A percentile compares a stretch with the other conserved stretches of the same genome.
Evolutionary conservation across 495 filamentous ascomycete species (phyloP).

Genomic region (Trichoderma asperelloides): DNA sequence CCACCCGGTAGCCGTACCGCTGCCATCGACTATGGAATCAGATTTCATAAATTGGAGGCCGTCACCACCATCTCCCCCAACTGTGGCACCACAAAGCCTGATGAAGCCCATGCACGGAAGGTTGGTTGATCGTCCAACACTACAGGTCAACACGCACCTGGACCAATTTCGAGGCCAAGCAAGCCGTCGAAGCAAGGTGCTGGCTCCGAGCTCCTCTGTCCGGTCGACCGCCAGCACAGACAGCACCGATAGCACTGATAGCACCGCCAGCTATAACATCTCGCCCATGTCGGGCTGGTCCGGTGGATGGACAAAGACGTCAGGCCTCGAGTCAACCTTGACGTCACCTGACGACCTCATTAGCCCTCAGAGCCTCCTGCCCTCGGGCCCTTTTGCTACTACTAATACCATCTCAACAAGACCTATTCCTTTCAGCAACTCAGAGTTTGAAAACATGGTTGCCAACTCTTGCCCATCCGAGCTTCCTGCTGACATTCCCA

Average conservation of each 20-base stretch:
- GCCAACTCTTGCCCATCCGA: conserved; percentile 21
- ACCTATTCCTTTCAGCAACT: conserved; percentile 16
- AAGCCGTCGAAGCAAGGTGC: conserved; percentile 19
- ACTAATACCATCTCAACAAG: conserved; percentile 6
- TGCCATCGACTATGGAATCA: not conserved
- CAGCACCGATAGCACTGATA: conserved; percentile 18
- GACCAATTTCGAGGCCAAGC: conserved; percentile 14
- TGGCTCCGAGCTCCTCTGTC: conserved; percentile 32
- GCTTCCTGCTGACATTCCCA: conserved; percentile 25
- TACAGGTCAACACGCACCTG: conserved; percentile 24
- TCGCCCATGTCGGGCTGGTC: conserved; percentile 29
- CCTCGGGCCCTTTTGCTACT: conserved; percentile 16
- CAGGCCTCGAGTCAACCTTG: conserved; percentile 22
- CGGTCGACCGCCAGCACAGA: conserved; percentile 29
- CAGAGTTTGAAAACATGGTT: conserved; percentile 6
- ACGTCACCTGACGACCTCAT: conserved; percentile 22
- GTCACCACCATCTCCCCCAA: not conserved
- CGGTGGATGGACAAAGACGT: conserved; percentile 23
- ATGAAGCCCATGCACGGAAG: not conserved
- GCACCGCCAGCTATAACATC: conserved; percentile 27
- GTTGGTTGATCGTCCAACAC: conserved; percentile 14
- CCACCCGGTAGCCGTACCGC: conserved; percentile 1
- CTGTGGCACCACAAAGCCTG: not conserved
- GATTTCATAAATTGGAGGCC: conserved; percentile 2
- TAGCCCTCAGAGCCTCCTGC: conserved; percentile 11